Base-by-base conservation (phyloP, 2,329 filamentous ascomycete species). In the Trichoderma aggressivum region DNA sequence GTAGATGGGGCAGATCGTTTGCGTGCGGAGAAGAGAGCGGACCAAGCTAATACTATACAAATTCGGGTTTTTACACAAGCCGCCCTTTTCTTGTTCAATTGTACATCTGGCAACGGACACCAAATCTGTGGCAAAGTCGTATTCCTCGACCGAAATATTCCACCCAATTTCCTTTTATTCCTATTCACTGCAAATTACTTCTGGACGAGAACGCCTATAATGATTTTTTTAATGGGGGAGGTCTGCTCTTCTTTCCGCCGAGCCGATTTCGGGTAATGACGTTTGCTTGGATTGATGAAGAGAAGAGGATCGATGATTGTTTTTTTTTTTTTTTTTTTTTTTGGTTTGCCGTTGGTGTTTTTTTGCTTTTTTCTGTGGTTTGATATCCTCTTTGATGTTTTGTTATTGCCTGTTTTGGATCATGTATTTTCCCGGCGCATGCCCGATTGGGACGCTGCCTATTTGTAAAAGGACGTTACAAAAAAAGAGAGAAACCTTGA, bases 11-110 rank as follows among this genome's bases (percentile, higher is more conserved):
- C 66, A 16, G 47, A 43, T 39, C 18, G 58, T 70, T 65, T 65
- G 71, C 75, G 73, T 71, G 71, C 34, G 74, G 64, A 67, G 64
- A 71, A 65, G 73, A 75, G 74, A 77, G 78, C 78, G 76, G 74
- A 74, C 73, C 75, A 75, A 74, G 65, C 71, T 79, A 78, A 78
- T 78, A 76, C 62, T 73, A 74, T 75, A 78, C 73, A 74, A 66
- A 72, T 78, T 78, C 76, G 74, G 78, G 74, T 75, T 75, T 72
- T 62, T n/a, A 11, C 34, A 64, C 50, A 43, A 75, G 75, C 74
- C 71, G 75, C 65, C 59, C 18, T 78, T 72, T 47, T 34, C 55
- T 21, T 36, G 30, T 56, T 59, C 50, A 56, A 8, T 65, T 58
- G 55, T 70, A 61, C 34, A 71, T 66, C 24, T 56, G 53, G 32